Conservation (phyloP, 2,329 filamentous ascomycete genomes). For the Penicillium sp. region DNA sequence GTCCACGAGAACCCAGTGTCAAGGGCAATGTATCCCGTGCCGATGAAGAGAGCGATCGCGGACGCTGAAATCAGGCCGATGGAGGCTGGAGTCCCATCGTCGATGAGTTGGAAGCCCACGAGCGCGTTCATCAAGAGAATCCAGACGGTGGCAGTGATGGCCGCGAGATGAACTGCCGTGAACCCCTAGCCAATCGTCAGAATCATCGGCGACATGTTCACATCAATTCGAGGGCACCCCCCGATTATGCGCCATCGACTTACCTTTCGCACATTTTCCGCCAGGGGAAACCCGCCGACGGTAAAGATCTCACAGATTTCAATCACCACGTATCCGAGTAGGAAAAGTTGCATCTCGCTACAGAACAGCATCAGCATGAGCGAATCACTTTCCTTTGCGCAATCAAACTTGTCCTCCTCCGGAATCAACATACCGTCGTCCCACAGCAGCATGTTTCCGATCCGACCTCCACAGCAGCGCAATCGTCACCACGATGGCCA, state of each 20-base stretch:
- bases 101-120: conserved; percentile 87
- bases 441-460: conserved; percentile 86
- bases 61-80: conserved; percentile 69
- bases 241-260: conserved; percentile 37
- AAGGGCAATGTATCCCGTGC: conserved; percentile 90
- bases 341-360: conserved; percentile 95
- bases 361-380: conserved; percentile 2
- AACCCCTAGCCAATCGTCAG: conserved; percentile 57
- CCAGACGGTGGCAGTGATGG: conserved; percentile 84
- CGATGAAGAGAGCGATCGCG: conserved; percentile 67
- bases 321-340: conserved; percentile 77
- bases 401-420: background rate
- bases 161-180: conserved; percentile 80
- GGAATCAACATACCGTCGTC: conserved; percentile 62
- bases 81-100: conserved; percentile 85
- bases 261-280: conserved; percentile 59
- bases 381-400: background rate
- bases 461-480: conserved; percentile 76
- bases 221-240: background rate
- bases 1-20: conserved; percentile 89
- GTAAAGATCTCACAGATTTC: conserved; percentile 96
- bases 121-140: conserved; percentile 85
- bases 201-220: background rate
- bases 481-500: conserved; percentile 64
- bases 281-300: conserved; percentile 78